Evolutionary conservation across 176 grass and related monocot genomes (phyloP), one percentile per base, ranked within the genome.

Genomic region (Cocos nucifera): DNA sequence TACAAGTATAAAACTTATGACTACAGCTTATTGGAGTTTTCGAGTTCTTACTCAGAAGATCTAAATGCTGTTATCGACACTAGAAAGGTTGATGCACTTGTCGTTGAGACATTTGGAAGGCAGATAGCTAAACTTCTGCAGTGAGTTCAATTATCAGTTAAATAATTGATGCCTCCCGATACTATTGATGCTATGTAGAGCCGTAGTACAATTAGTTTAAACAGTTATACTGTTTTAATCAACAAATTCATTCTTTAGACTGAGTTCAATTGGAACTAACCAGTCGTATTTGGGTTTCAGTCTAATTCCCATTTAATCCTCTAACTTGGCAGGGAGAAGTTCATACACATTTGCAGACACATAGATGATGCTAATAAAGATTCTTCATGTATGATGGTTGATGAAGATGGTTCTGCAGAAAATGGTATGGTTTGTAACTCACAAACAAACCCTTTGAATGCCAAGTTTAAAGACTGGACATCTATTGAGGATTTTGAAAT

Each of bases 401-500:
- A 88, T 76, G 92, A 95, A 5, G 83, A 83, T 57, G 70, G 77
- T 54, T 39, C 25, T 77, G 64, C 65, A 58, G 75, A 68, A 65
- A 72, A 70, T 61, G 78, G 62, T 64, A 69, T 64, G 21, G 57
- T 56, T n/a, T 17, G 17, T 62, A 94, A 69, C 51, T 76, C 83
- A 6, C 60, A 78, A 74, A 53, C 80, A 50, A 84, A 73, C 72
- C 71, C 73, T 53, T 66, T 97, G 30, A 78, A 75, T 49, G 65
- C 70, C 21, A 80, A 78, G 53, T 63, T 92, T 54, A 97, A 91
- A 73, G 93, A 97, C 39, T 76, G 84, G 51, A 97, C 93, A 1
- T 91, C 78, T 16, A 97, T 97, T 44, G 93, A 97, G 76, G 87
- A 97, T 76, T 97, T 97, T 67, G 93, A 97, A 83, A 92, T 97